These are phyloP conservation scores for Trichophyton simii DNA, from an alignment of 2,329 filamentous ascomycete species.

Conservation along the genomic window DNA sequence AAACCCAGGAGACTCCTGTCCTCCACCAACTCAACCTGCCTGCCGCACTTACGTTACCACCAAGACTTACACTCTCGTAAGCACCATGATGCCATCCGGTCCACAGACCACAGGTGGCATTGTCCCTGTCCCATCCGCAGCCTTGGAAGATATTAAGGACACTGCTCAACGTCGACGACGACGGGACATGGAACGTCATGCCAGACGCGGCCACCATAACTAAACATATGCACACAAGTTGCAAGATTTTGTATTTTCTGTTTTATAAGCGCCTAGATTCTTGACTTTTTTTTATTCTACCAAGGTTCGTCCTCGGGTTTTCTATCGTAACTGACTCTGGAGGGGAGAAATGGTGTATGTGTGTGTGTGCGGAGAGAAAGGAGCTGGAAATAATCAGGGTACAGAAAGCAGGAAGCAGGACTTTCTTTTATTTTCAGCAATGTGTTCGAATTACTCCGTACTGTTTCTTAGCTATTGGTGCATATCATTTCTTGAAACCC, in stretches of 20 bases:
- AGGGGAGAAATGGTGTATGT: too few species aligned
- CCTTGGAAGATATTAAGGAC: not conserved
- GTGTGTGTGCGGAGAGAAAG: not conserved
- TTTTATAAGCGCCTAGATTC: not conserved
- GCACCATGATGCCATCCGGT: not conserved
- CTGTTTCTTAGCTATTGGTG: not conserved
- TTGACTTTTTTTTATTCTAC: not conserved
- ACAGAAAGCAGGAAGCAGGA: not conserved
- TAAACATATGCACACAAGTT: not conserved
- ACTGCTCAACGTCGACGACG: not conserved
- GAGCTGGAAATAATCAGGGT: not conserved
- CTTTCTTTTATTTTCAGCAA: not conserved
- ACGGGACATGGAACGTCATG: not conserved
- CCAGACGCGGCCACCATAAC: not conserved
- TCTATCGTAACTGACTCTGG: too few species aligned
- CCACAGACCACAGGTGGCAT: constrained; percentile 3
- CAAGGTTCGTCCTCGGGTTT: too few species aligned
- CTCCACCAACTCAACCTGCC: not conserved
- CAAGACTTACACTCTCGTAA: not conserved
- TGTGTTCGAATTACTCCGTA: not conserved
- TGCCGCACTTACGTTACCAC: not conserved
- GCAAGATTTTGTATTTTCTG: not conserved
- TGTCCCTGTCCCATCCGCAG: constrained; percentile 6
- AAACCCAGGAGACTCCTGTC: not conserved
- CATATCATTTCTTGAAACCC: not conserved